Evolutionary conservation across 1,284 basidiomycete genomes (phyloP), one percentile per base, ranked within the genome.

Genomic region (Fomitopsis pinicola): DNA sequence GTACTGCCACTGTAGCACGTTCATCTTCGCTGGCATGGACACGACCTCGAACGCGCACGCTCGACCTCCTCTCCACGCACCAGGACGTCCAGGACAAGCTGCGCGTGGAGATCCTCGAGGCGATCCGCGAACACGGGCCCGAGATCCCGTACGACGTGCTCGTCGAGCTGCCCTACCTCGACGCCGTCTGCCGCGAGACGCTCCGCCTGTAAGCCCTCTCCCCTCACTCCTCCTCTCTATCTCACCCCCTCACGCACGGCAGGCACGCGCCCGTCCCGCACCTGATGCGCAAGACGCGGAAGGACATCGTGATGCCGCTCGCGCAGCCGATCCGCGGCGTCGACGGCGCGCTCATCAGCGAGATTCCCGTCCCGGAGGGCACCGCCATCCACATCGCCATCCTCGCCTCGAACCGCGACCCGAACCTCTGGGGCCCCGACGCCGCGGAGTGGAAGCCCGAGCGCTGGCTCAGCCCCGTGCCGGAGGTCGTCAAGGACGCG

Each of bases 231-330:
- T 5, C 30, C 4, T 33, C 30, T 8, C 1, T 33, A 33, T 8
- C 8, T 1, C 4, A 8, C 8, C 30, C 22, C 22, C 22, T 22
- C 22, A 22, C 22, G 22, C 2, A 19, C 17, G 42, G 2, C 56
- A 63, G 62, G 5, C 50, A 61, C 36, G 59, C 62, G 6, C 62
- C 59, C 15, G 57, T 61, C 40, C 44, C 59, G n/a, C 30, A 52
- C 45, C 12, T 61, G 8, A 12, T 40, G 10, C 58, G 62, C 30
- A 53, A 30, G 62, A 53, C 63, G 4, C 59, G 60, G 14, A 44
- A 84, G 73, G 82, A 86, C 63, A 82, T 85, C 54, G 66, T 83
- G 2, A 75, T 87, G 19, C 84, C 83, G 0, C 74, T 86, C 42
- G 75, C 72, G 36, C 62, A 68, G 8, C 83, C 82, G 1, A 65